Base-by-base conservation (phyloP, 441 rosid genomes). In the Macaranga tanarius region DNA sequence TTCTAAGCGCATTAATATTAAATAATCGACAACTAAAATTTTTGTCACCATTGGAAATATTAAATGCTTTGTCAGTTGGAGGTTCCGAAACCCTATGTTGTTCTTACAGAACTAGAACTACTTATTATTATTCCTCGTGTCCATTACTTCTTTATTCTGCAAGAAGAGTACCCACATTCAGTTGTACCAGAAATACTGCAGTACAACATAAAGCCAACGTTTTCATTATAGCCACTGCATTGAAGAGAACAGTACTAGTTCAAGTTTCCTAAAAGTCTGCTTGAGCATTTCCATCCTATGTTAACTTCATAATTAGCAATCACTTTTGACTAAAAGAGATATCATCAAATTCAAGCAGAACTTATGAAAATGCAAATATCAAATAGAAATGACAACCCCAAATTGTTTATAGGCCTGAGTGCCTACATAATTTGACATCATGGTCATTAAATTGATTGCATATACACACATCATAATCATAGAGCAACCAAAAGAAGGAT, bases 401-500 rank as follows among this genome's bases (percentile, higher is more conserved):
- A 26, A 48, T 3, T 11, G 44, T 51, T 34, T 52, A 69, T 23
- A 57, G 31, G 28, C 48, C 45, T 12, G 57, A 10, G 15, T 4
- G 40, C 20, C 47, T 10, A 55, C 23, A 68, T 22, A 68, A 51
- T 67, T 28, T n/a, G 57, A 67, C 47, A 10, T n/a, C n/a, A n/a
- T 11, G n/a, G 20, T 38, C 20, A 38, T 20, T 52, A 7, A 55
- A 68, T 34, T 38, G 34, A 54, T 2, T 68, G 52, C 63, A 54
- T 10, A 72, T 6, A 59, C 10, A 59, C 12, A 70, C 57, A 20
- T 10, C 26, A 25, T 23, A 17, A 64, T 13, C 25, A 66, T 56
- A 16, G 4, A 45, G 26, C 65, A 66, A 25, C 10, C 44, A 65
- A 9, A 67, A 4, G 42, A 15, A 73, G 44, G 12, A 45, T 16